Base-by-base conservation (phyloP, 2,329 filamentous ascomycete genomes). In the Nigrospora osmanthi region DNA sequence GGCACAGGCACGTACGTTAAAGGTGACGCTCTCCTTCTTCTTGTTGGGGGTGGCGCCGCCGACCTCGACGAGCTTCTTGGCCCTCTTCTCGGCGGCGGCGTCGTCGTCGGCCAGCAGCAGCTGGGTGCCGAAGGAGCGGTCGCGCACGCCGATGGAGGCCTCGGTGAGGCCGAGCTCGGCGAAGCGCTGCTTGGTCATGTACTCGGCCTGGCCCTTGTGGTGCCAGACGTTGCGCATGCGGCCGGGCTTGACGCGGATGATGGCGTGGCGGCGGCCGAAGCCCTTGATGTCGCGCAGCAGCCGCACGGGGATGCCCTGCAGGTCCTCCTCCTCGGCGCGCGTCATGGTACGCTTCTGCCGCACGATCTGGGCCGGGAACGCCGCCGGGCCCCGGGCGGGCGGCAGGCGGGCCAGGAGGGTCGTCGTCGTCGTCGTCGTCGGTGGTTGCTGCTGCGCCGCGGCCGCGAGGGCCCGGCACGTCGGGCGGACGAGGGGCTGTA, bases 241-340 rank as follows among this genome's bases (percentile, higher is more conserved):
- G 47, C 60, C 60, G 36, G 54, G 47, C 45, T 57, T 60, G 41
- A 63, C 60, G 48, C 60, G 59, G 50, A 63, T 60, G 47, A 63
- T 62, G 53, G 60, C 54, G 51, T 61, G 46, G 55, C 63, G 63
- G 45, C 64, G 63, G 6, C 69, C 69, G 47, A 64, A 72, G 16
- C 59, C 58, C 17, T 56, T 55, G 13, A 72, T 61, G 45, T 71
- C 64, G 44, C 61, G 49, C 10, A 71, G 57, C 48, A 72, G 58
- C 19, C 69, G 67, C 54, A 72, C 69, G 16, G 69, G 59, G 12
- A 71, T 67, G 47, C 68, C 68, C 47, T 64, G 56, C 23, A 60
- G 54, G 46, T 69, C 64, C 40, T 60, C 58, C 35, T 61, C 57
- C 44, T 62, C 60, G 46, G 60, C 55, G 40, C 59, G 57, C 40